phyloP scores from a whole-genome alignment of 2,329 filamentous ascomycete species.

The Scortechinia acanthostroma region DNA sequence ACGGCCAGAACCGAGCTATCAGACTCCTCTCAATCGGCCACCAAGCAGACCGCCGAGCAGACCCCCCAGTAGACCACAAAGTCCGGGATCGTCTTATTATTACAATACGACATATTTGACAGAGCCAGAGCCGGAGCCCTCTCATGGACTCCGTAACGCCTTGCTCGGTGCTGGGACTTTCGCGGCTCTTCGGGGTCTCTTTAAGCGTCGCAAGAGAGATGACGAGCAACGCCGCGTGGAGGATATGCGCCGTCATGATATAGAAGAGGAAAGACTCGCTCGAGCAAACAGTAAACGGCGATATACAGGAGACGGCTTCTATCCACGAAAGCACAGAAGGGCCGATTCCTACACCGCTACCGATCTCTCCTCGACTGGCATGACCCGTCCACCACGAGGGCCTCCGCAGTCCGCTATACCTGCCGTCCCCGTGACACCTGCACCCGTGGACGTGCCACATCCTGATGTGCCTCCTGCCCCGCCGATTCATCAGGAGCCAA shows the following conservation, averaged over 20 bases:
- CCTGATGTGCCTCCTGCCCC: neutral
- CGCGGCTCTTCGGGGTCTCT: neutral
- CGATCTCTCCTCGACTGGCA: neutral
- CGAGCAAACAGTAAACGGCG: conserved; percentile 1
- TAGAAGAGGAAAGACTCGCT: neutral
- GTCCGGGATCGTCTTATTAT: neutral
- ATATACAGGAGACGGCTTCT: neutral
- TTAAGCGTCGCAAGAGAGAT: neutral
- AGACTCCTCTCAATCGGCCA: neutral
- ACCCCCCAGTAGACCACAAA: neutral
- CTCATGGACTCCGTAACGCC: neutral
- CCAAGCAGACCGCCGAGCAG: neutral
- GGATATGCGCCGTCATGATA: neutral
- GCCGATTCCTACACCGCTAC: neutral
- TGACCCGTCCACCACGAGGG: neutral
- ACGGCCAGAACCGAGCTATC: neutral
- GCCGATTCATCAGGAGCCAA: neutral
- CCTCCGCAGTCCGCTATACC: neutral
- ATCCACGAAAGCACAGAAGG: neutral
- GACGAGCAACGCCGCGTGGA: neutral
- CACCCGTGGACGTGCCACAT: neutral
- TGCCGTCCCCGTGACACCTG: neutral
- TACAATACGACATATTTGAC: conserved; percentile 1
- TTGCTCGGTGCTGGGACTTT: neutral
- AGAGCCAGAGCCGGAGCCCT: neutral